phyloP scores from a whole-genome alignment of 352 stramenopile genomes.

The Globisporangium okanoganense region DNA sequence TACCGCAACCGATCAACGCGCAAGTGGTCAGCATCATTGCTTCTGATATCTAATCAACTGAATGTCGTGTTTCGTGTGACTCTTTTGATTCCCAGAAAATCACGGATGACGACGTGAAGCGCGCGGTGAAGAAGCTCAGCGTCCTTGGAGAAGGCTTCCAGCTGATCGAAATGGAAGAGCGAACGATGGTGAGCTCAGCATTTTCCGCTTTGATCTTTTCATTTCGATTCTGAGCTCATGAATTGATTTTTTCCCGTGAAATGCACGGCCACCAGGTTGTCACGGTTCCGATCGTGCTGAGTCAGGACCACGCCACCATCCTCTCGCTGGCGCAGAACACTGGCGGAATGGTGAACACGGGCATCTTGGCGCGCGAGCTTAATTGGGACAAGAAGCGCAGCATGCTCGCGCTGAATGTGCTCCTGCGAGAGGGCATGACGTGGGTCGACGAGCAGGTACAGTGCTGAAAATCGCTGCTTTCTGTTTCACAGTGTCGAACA shows the following conservation, averaged over 20 bases:
- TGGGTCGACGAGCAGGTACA: constrained; percentile 93
- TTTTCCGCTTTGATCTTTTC: not conserved
- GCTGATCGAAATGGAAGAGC: constrained; percentile 90
- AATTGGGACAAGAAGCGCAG: constrained; percentile 91
- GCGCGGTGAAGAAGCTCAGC: constrained; percentile 93
- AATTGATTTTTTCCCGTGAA: not conserved
- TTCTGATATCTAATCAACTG: too few relatives aligned
- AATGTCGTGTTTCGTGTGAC: constrained; percentile 1
- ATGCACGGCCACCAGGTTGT: constrained; percentile 70
- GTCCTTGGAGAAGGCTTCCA: constrained; percentile 94
- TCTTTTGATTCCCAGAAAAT: constrained; percentile 51
- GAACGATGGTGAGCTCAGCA: constrained; percentile 69
- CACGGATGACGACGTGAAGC: constrained; percentile 91
- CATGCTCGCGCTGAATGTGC: constrained; percentile 88
- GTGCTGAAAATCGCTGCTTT: not conserved
- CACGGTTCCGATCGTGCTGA: constrained; percentile 94
- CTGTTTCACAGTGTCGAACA: not conserved
- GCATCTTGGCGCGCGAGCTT: constrained; percentile 76
- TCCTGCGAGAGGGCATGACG: constrained; percentile 94
- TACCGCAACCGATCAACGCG: not conserved
- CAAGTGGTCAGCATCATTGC: too few relatives aligned
- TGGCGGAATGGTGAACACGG: constrained; percentile 85
- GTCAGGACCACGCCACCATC: constrained; percentile 93
- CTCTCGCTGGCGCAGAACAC: constrained; percentile 87
- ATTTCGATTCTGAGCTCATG: not conserved